Evolutionary conservation across 179 eudicot species (phyloP).

Genomic region (Nepenthes alata): DNA sequence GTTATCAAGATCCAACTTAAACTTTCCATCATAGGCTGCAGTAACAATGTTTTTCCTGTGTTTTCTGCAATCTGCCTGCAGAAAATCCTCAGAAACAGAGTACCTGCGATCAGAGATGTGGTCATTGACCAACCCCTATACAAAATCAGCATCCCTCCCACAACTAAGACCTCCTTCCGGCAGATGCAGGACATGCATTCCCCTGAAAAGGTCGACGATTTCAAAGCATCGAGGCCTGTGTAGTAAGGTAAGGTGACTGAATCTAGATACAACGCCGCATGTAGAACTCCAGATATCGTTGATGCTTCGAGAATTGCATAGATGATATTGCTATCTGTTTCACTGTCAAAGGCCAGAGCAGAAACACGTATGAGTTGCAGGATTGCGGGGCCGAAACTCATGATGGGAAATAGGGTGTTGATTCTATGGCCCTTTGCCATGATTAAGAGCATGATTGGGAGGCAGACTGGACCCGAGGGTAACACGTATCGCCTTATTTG

Average conservation of each 20-base stretch:
- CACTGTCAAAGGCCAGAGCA: conserved; percentile 27
- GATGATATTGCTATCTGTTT: conserved; percentile 23
- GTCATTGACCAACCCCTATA: conserved; percentile 45
- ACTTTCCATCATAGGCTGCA: conserved; percentile 20
- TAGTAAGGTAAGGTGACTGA: conserved; percentile 41
- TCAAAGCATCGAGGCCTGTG: conserved; percentile 44
- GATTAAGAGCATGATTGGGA: conserved; percentile 29
- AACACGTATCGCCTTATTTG: conserved; percentile 27
- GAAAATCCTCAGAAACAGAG: conserved; percentile 29
- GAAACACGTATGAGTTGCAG: conserved; percentile 39
- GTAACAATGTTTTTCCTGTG: conserved; percentile 10
- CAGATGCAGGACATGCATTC: conserved; percentile 45
- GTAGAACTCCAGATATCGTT: conserved; percentile 39
- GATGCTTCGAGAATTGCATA: conserved; percentile 39
- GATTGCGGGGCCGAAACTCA: conserved; percentile 29
- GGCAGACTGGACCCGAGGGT: conserved; percentile 43
- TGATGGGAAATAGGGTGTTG: conserved; percentile 26
- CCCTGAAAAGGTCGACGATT: conserved; percentile 33
- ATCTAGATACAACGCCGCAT: conserved; percentile 34
- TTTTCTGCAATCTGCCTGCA: conserved; percentile 16
- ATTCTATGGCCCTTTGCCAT: conserved; percentile 38
- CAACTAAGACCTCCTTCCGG: conserved; percentile 24
- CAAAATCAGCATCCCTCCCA: conserved; percentile 28
- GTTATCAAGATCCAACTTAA: conserved; percentile 33
- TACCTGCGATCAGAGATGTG: conserved; percentile 26